Conservation (phyloP, 192 early-diverging fungal species). For the Haplosporangium gracile region DNA sequence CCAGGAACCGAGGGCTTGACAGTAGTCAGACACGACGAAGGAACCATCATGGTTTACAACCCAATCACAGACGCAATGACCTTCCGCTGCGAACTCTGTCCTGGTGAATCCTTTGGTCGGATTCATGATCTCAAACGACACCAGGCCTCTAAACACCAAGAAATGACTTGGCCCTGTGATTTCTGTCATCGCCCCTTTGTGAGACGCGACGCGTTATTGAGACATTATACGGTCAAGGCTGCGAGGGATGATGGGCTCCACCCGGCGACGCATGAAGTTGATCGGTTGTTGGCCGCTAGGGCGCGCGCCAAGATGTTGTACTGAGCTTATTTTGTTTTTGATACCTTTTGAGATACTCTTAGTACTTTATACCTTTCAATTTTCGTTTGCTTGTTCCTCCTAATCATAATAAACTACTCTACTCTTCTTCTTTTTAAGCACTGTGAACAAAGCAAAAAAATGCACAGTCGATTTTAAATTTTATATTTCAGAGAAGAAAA, state of each 20-base stretch:
- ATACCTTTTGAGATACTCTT: neutral
- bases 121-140: slow-evolving; percentile 53
- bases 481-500: no score
- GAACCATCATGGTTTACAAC: slow-evolving; percentile 50
- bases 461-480: no score
- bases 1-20: slow-evolving; percentile 43
- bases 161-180: slow-evolving; percentile 57
- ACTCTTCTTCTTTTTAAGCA: neutral
- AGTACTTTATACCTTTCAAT: neutral
- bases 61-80: slow-evolving; percentile 31
- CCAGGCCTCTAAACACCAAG: slow-evolving; percentile 52
- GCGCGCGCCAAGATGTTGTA: slow-evolving; percentile 50
- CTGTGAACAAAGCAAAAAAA: no score
- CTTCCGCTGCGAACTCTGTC: slow-evolving; percentile 48
- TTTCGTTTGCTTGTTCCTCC: neutral
- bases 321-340: neutral
- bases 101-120: slow-evolving; percentile 42
- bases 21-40: slow-evolving; percentile 28
- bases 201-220: slow-evolving; percentile 38
- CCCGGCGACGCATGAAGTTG: slow-evolving; percentile 49
- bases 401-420: neutral
- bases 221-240: slow-evolving; percentile 54
- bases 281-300: slow-evolving; percentile 37
- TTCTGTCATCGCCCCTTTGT: slow-evolving; percentile 55
- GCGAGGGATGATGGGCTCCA: slow-evolving; percentile 52